phyloP scores from a whole-genome alignment of 352 stramenopile species.

The Phytophthora podocarpi region DNA sequence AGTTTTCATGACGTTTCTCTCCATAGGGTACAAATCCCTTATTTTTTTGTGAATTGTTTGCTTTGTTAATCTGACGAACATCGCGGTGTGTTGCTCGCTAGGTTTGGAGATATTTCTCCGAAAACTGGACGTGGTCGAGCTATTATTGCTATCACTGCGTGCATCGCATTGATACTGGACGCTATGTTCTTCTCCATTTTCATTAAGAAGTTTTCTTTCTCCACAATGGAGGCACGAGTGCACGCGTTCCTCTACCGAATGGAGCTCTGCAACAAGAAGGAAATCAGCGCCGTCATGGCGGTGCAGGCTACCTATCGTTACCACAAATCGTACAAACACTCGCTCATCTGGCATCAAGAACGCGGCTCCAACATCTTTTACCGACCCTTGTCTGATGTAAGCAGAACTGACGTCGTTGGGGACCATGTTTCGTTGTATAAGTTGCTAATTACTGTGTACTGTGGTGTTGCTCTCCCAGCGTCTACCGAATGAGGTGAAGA shows the following conservation, averaged over 20 bases:
- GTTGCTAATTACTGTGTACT: neutral
- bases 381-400: conserved; percentile 63
- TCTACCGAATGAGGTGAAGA: conserved; percentile 77
- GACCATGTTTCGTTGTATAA: too few relatives aligned
- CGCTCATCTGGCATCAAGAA: conserved; percentile 73
- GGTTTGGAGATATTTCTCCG: conserved; percentile 50
- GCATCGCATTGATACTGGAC: conserved; percentile 40
- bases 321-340: conserved; percentile 67
- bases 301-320: conserved; percentile 73
- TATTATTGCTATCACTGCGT: conserved; percentile 38
- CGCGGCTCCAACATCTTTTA: conserved; percentile 46
- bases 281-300: conserved; percentile 66
- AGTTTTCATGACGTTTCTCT: conserved; percentile 51
- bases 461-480: conserved; percentile 33
- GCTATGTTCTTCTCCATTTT: conserved; percentile 63
- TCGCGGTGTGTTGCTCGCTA: too few relatives aligned
- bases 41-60: too few relatives aligned
- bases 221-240: conserved; percentile 64
- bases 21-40: conserved; percentile 51
- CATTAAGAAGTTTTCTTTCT: conserved; percentile 70
- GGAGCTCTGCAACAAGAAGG: conserved; percentile 65
- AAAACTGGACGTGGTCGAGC: conserved; percentile 30
- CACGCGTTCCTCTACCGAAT: conserved; percentile 71
- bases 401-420: too few relatives aligned
- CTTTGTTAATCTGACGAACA: too few relatives aligned